Evolutionary conservation across 108 stramenopile species (phyloP).

Genomic region (Fistulifera solaris): DNA sequence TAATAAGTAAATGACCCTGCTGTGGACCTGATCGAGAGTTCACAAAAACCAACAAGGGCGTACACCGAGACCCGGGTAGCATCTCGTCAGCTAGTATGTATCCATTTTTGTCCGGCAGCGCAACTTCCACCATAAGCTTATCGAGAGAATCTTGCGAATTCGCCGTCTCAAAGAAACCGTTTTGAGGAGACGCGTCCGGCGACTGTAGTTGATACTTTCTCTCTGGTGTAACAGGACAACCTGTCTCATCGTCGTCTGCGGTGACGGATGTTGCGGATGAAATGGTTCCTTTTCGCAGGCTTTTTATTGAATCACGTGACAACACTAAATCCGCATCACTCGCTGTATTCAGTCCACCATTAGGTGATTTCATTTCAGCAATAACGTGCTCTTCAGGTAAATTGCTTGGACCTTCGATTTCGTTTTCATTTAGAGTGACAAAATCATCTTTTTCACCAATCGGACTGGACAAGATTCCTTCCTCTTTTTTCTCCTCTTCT

Average conservation of each 20-base stretch:
- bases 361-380: no score
- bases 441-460: no score
- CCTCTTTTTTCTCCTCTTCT: background rate
- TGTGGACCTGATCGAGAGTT: slow-evolving; percentile 78
- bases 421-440: no score
- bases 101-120: slow-evolving; percentile 71
- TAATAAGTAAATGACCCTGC: slow-evolving; percentile 69
- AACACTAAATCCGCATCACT: background rate
- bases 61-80: slow-evolving; percentile 32
- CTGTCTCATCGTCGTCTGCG: slow-evolving; percentile 12
- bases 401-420: no score
- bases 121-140: slow-evolving; percentile 47
- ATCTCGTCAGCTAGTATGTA: slow-evolving; percentile 80
- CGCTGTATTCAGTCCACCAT: background rate
- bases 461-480: background rate
- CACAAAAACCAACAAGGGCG: slow-evolving; percentile 87
- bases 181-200: background rate
- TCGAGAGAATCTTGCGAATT: slow-evolving; percentile 39
- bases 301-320: background rate
- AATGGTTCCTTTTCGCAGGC: background rate
- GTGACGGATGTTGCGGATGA: background rate
- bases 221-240: background rate
- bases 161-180: slow-evolving; percentile 53
- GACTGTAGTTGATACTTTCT: background rate
- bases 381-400: no score